Conservation (phyloP, 1,139 yeast genomes). For the Suhomyces wounanorum region DNA sequence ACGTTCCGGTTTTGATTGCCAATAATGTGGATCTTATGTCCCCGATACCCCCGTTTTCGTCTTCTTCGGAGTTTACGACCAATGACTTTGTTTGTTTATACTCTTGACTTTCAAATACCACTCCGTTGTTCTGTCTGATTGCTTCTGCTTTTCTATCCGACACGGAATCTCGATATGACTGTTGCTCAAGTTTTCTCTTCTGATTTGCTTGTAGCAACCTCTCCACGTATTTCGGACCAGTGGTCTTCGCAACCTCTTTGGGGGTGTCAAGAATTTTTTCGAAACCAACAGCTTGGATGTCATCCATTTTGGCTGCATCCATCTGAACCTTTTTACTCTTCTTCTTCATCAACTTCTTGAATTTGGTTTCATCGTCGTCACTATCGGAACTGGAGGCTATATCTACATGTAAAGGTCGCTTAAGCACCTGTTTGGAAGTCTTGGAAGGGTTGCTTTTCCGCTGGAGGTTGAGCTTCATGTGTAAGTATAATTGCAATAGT, state of each 20-base stretch:
- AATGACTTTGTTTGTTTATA: conserved; percentile 5
- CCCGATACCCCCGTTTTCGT: background rate
- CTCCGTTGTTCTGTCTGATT: background rate
- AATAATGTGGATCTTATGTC: conserved; percentile 2
- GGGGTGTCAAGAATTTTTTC: background rate
- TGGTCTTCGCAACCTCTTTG: background rate
- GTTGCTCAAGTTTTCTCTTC: conserved; percentile 11
- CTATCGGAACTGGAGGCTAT: conserved; percentile 6
- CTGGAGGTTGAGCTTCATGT: conserved; percentile 1
- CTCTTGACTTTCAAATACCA: conserved; percentile 14
- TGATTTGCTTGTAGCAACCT: conserved; percentile 11
- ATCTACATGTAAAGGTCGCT: conserved; percentile 1
- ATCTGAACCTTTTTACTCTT: conserved; percentile 1
- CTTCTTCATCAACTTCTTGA: conserved; percentile 2
- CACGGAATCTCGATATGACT: background rate
- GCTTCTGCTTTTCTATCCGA: conserved; percentile 2
- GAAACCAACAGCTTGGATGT: background rate
- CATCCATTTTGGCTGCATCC: background rate
- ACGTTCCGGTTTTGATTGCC: background rate
- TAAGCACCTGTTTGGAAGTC: background rate
- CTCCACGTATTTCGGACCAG: conserved; percentile 8
- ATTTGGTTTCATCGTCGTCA: conserved; percentile 6
- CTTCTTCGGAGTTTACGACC: background rate
- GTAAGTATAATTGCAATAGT: background rate
- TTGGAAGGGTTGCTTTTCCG: background rate